Evolutionary conservation across 257 asterid genomes (phyloP).

Genomic region (Leonotis leonurus): DNA sequence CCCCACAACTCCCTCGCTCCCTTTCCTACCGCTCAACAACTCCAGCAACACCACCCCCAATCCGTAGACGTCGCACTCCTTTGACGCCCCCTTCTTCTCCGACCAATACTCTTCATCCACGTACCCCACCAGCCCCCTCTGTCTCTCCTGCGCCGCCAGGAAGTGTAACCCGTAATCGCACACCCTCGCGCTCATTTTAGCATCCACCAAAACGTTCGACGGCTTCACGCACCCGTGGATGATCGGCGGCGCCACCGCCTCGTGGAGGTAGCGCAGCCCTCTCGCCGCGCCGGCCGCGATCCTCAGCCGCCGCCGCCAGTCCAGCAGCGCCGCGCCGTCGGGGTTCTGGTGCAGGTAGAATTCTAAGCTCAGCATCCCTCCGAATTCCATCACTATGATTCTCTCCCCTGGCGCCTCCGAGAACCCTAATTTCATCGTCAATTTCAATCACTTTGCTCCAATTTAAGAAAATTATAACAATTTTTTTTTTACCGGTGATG

Average conservation of each 20-base stretch:
- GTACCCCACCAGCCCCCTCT: slow-evolving; percentile 48
- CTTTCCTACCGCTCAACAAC: slow-evolving; percentile 65
- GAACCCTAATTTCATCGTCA: slow-evolving; percentile 48
- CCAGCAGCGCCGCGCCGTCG: slow-evolving; percentile 49
- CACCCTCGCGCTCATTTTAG: slow-evolving; percentile 47
- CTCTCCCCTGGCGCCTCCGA: slow-evolving; percentile 89
- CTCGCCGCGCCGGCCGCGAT: slow-evolving; percentile 60
- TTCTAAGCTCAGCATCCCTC: slow-evolving; percentile 74
- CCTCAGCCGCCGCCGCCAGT: slow-evolving; percentile 59
- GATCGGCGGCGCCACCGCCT: slow-evolving; percentile 46
- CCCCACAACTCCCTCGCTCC: slow-evolving; percentile 39
- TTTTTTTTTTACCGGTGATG: slow-evolving; percentile 33
- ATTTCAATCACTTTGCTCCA: neutral
- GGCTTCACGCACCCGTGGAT: slow-evolving; percentile 82
- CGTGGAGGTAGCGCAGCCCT: slow-evolving; percentile 73
- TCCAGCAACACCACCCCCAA: slow-evolving; percentile 79
- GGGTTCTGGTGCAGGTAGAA: slow-evolving; percentile 56
- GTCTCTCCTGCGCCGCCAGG: slow-evolving; percentile 39
- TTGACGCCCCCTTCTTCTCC: slow-evolving; percentile 38
- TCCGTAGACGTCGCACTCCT: slow-evolving; percentile 79
- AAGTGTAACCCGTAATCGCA: slow-evolving; percentile 73
- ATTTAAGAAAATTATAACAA: too few relatives aligned
- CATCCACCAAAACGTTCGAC: slow-evolving; percentile 63
- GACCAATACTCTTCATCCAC: slow-evolving; percentile 57
- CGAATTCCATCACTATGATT: slow-evolving; percentile 57